Conservation (phyloP, 345 rosid genomes). For the Ceriops tagal region DNA sequence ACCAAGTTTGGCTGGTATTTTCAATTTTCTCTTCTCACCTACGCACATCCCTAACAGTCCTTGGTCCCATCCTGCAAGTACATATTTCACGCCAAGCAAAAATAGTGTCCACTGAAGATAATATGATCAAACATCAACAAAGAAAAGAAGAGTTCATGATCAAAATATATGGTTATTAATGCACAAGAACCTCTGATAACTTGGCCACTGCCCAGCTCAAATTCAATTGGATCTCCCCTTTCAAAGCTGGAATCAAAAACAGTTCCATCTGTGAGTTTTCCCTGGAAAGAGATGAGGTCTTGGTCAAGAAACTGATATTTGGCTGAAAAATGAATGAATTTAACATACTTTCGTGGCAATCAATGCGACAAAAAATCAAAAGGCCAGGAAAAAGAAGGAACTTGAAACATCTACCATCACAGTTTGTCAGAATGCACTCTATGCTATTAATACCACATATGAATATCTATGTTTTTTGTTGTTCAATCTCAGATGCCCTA, state of each 20-base stretch:
- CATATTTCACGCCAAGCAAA: background rate
- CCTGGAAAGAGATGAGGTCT: constrained; percentile 41
- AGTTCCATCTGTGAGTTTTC: constrained; percentile 87
- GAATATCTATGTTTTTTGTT: no score
- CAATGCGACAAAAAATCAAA: background rate
- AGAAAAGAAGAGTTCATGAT: constrained; percentile 2
- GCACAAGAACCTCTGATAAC: constrained; percentile 74
- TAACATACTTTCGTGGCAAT: background rate
- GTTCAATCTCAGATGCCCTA: no score
- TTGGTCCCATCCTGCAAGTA: constrained; percentile 90
- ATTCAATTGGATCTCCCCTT: constrained; percentile 94
- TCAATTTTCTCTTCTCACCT: constrained; percentile 90
- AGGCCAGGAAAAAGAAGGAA: background rate
- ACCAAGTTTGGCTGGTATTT: constrained; percentile 92
- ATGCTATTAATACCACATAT: no score
- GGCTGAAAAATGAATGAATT: background rate
- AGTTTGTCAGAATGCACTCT: no score
- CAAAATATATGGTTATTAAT: background rate
- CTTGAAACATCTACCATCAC: no score
- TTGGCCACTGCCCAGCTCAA: constrained; percentile 92
- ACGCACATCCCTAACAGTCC: constrained; percentile 84
- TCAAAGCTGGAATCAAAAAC: constrained; percentile 97
- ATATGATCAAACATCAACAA: background rate
- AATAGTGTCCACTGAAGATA: constrained; percentile 2
- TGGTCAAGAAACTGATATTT: constrained; percentile 1